Percentiles rank a stretch among this genome's conserved stretches.
These are phyloP conservation scores for Blastobotrys peoriensis DNA, from an alignment of 805 yeast species.

Conservation along the genomic window DNA sequence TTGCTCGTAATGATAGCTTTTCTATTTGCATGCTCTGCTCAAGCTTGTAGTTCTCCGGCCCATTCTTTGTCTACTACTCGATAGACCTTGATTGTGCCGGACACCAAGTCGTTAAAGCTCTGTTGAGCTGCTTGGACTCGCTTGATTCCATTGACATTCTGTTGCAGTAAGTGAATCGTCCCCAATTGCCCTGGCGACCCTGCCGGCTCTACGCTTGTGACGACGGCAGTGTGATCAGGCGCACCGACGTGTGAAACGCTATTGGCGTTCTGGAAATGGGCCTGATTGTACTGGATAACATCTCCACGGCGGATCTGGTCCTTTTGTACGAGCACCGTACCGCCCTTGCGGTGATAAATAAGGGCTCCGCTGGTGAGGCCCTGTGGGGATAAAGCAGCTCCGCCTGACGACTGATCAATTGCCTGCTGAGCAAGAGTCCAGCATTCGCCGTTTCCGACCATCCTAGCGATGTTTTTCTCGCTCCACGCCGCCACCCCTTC, in stretches of 20 bases:
- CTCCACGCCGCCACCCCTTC: constrained; percentile 30
- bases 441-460: constrained; percentile 36
- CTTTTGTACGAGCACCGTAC: constrained; percentile 9
- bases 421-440: constrained; percentile 37
- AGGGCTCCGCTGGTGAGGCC: constrained; percentile 28
- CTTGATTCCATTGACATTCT: constrained; percentile 28
- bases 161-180: constrained; percentile 25
- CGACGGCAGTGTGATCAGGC: constrained; percentile 34
- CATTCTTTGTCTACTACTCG: constrained; percentile 30
- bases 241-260: constrained; percentile 22
- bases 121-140: constrained; percentile 27
- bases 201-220: constrained; percentile 21
- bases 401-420: constrained; percentile 22
- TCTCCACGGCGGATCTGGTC: constrained; percentile 33
- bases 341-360: constrained; percentile 18
- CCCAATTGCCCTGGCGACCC: constrained; percentile 10
- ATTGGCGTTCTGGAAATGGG: constrained; percentile 19
- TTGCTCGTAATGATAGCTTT: no score
- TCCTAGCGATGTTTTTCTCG: constrained; percentile 28
- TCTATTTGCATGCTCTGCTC: no score
- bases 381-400: constrained; percentile 25
- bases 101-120: constrained; percentile 22
- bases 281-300: constrained; percentile 29
- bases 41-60: constrained; percentile 22
- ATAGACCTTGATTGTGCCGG: constrained; percentile 28